These are phyloP conservation scores for Xylariaceae sp. DNA, from an alignment of 2,329 filamentous ascomycete genomes.

Conservation along the genomic window DNA sequence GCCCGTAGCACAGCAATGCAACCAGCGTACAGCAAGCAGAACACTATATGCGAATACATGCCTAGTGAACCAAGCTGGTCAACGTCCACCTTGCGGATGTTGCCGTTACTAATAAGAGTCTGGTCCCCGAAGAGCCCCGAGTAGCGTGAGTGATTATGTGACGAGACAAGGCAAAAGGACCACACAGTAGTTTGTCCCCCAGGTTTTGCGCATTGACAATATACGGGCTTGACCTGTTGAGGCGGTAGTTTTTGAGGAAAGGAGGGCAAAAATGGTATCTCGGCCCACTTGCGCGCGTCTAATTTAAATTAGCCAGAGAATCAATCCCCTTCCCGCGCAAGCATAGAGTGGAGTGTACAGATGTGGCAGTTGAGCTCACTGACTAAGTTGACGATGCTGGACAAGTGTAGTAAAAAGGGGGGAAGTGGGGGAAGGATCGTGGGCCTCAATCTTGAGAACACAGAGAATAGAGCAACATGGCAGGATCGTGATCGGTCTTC, in stretches of 20 bases:
- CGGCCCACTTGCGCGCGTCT: constrained; percentile 12
- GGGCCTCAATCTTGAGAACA: neutral
- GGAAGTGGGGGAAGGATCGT: constrained; percentile 1
- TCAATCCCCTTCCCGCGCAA: neutral
- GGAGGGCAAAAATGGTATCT: constrained; percentile 8
- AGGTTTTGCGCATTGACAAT: neutral
- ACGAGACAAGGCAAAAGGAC: constrained; percentile 22
- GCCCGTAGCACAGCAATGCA: constrained; percentile 5
- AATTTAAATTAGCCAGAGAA: constrained; percentile 19
- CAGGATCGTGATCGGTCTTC: constrained; percentile 9
- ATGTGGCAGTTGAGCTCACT: neutral
- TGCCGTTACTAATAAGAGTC: constrained; percentile 6
- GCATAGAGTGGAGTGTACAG: neutral
- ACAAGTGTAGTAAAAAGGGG: neutral
- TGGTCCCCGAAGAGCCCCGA: neutral
- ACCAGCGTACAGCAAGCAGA: neutral
- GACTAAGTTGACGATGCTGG: neutral
- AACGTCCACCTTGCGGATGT: constrained; percentile 1
- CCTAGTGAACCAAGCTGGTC: too few species aligned
- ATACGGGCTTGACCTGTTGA: neutral
- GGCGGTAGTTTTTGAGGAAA: neutral
- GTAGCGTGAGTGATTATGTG: too few species aligned
- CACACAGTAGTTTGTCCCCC: constrained; percentile 16
- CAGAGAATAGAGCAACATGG: constrained; percentile 24
- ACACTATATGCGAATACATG: constrained; percentile 15